Evolutionary conservation across 2,329 filamentous ascomycete species (phyloP).

Genomic region (Ophiocordyceps camponoti-saundersi): DNA sequence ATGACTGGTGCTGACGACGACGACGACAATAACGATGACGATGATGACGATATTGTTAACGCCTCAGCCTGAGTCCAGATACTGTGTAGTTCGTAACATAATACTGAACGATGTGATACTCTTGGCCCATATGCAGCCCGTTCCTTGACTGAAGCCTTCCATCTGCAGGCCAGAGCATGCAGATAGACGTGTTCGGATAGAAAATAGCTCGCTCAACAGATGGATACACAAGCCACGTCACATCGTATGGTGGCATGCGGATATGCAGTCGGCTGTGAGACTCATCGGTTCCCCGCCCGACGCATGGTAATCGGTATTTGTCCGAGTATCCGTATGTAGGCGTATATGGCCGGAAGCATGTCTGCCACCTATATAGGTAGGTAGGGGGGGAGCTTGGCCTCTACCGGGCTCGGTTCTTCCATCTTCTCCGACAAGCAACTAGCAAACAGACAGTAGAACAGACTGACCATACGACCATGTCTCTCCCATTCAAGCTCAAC

Average conservation of each 20-base stretch:
- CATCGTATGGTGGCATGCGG: no score
- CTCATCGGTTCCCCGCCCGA: neutral
- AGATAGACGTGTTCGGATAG: neutral
- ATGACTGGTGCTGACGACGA: neutral
- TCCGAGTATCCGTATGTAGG: neutral
- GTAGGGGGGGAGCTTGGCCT: no score
- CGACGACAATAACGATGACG: neutral
- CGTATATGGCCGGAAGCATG: neutral
- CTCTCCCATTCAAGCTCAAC: conserved; percentile 23
- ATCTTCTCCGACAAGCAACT: neutral
- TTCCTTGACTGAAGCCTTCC: neutral
- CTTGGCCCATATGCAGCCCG: neutral
- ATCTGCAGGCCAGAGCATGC: neutral
- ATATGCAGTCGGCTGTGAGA: no score
- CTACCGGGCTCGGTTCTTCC: no score
- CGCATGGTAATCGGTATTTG: neutral
- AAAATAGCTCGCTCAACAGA: no score
- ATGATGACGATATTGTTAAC: neutral
- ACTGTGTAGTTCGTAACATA: neutral
- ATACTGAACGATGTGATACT: neutral
- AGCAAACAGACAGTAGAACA: neutral
- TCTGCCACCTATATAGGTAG: no score
- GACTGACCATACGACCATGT: neutral
- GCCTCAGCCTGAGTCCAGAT: no score
- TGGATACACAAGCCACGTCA: no score